Conservation (phyloP, 2,329 filamentous ascomycete genomes). For the Calycina marina region DNA sequence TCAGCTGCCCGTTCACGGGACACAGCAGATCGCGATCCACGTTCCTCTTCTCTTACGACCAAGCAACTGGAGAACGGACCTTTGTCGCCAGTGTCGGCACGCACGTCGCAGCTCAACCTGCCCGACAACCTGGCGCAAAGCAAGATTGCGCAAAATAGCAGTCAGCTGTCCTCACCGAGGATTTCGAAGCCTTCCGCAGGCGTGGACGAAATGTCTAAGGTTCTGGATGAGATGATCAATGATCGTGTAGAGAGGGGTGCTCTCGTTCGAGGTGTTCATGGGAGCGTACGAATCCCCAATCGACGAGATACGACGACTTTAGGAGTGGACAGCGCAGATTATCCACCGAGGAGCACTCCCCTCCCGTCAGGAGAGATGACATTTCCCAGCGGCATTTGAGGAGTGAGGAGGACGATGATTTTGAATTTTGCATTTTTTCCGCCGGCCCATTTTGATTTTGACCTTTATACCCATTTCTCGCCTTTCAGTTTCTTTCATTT, state of each 20-base stretch:
- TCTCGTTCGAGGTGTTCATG: constrained; percentile 49
- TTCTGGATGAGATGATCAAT: constrained; percentile 94
- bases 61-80: constrained; percentile 15
- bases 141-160: constrained; percentile 10
- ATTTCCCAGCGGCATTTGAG: no score
- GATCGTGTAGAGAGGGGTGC: constrained; percentile 68
- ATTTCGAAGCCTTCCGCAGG: constrained; percentile 34
- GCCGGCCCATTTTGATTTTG: no score
- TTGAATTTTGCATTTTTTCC: no score
- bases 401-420: no score
- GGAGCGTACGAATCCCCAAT: constrained; percentile 58
- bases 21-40: constrained; percentile 44
- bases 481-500: constrained; percentile 2
- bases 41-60: constrained; percentile 9
- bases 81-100: constrained; percentile 18
- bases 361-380: no score
- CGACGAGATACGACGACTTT: no score
- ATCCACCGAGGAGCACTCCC: no score
- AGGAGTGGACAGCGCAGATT: no score
- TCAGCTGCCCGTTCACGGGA: constrained; percentile 78
- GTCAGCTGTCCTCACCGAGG: constrained; percentile 13
- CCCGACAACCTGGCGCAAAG: constrained; percentile 10
- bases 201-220: constrained; percentile 83
- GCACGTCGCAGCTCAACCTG: constrained; percentile 13
- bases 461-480: constrained; percentile 8